Evolutionary conservation across 495 filamentous ascomycete genomes (phyloP), one percentile per base, ranked within the genome.

Genomic region (Talaromyces stipitatus): DNA sequence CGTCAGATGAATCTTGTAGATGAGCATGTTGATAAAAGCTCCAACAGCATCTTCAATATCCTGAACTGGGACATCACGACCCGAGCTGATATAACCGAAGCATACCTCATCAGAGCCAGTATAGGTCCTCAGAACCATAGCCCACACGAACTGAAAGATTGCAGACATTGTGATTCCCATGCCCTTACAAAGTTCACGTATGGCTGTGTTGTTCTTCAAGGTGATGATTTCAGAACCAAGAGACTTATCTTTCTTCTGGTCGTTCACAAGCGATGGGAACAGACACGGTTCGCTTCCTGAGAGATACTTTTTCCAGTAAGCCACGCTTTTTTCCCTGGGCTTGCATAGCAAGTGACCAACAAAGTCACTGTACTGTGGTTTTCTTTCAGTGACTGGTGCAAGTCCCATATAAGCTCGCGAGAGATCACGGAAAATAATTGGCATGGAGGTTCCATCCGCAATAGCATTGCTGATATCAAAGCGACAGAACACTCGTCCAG

Each of bases 231-330:
- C 33, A 16, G 63, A 33, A 32, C 61, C 22, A 50, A 64, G 20
- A 36, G 32, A 54, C 10, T 54, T 47, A 1, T 56, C 27, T 1
- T 2, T 18, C 10, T 32, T 45, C 20, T 61, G n/a, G 3, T 57
- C 62, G 0, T 65, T 64, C 4, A 62, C 65, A 6, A 79, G 54
- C 0, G 65, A 38, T 4, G 81, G 82, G 65, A 85, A 82, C 26
- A 74, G 61, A 59, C 81, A 84, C 0, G 82, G 78, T 55, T 79
- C 72, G 11, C 78, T 54, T n/a, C 75, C 73, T 4, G 63, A 57
- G 18, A 84, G 66, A 61, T 80, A 77, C 1, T 68, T 62, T 59
- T 75, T 77, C 82, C 82, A 84, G 61, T 80, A 81, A 3, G 64
- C 52, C 29, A 66, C 62, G 22, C 63, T 68, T n/a, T 64, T 65